phyloP scores from a whole-genome alignment of 2,329 filamentous ascomycete species.

The Cercospora sojina region DNA sequence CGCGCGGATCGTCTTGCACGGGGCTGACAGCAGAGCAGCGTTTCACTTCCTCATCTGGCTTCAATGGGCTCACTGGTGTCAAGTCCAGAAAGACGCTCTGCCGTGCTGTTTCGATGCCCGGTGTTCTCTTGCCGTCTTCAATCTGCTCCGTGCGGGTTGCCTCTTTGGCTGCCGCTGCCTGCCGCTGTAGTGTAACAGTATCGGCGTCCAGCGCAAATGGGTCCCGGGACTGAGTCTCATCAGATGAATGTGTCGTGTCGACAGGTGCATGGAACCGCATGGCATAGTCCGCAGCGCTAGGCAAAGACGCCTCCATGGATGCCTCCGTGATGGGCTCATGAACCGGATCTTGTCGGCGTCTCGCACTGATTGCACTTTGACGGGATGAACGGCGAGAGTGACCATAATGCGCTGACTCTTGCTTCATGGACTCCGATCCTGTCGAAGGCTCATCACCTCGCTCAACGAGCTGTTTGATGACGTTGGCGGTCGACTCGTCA shows the following conservation, averaged over 20 bases:
- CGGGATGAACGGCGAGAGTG: constrained; percentile 18
- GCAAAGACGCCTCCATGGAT: constrained; percentile 25
- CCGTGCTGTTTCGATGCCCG: constrained; percentile 9
- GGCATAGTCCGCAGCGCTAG: constrained; percentile 36
- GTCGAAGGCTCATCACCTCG: constrained; percentile 6
- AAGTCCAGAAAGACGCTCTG: constrained; percentile 17
- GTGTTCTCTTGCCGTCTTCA: constrained; percentile 20
- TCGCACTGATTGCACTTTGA: constrained; percentile 12
- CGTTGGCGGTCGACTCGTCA: constrained; percentile 23
- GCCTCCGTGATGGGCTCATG: constrained; percentile 27
- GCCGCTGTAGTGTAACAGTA: constrained; percentile 37
- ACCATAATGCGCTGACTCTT: not conserved
- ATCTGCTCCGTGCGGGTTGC: constrained; percentile 8
- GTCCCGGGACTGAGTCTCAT: constrained; percentile 37
- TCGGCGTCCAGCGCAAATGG: constrained; percentile 38
- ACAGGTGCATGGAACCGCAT: constrained; percentile 36
- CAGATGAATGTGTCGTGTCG: constrained; percentile 32
- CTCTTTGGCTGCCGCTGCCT: constrained; percentile 27
- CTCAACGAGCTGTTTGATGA: constrained; percentile 21
- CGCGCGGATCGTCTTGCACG: constrained; percentile 31
- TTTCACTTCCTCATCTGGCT: constrained; percentile 31
- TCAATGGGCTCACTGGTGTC: constrained; percentile 36
- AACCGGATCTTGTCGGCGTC: constrained; percentile 22
- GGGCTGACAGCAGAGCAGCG: constrained; percentile 39
- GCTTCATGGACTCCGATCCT: not conserved